Conservation (phyloP, 257 asterid species). For the Solanum chiquidenum region DNA sequence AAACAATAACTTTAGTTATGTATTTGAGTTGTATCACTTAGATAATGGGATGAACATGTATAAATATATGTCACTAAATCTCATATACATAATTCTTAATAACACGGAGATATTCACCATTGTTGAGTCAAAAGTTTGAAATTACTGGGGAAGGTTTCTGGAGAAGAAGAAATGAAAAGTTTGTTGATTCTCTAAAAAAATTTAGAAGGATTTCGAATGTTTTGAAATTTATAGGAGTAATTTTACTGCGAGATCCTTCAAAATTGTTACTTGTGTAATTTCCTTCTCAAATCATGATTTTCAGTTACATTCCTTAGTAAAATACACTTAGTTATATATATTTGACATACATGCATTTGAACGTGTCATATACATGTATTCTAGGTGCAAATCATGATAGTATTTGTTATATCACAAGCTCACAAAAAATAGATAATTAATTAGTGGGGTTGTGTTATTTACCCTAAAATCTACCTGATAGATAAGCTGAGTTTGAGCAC, state of each 20-base stretch:
- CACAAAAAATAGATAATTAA: too few relatives aligned
- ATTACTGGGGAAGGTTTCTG: background rate
- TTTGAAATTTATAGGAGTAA: background rate
- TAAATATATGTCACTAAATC: too few relatives aligned
- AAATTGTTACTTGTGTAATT: background rate
- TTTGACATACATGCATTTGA: background rate
- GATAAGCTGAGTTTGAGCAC: background rate
- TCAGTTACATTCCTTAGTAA: too few relatives aligned
- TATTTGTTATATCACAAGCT: background rate
- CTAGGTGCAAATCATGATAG: background rate
- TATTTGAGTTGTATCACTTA: background rate
- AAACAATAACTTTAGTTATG: too few relatives aligned
- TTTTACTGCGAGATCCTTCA: background rate
- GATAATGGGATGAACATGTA: background rate
- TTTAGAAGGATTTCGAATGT: background rate
- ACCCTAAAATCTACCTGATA: too few relatives aligned
- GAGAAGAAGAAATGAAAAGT: background rate
- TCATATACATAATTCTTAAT: background rate
- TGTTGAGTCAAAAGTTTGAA: background rate
- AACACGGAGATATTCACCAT: background rate
- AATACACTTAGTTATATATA: too few relatives aligned
- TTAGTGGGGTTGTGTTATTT: background rate
- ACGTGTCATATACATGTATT: too few relatives aligned
- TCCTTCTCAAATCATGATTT: background rate
- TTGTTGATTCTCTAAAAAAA: rapidly evolving